Base-by-base conservation (phyloP, 306 rosid genomes). In the Vigna reflexopilosa region DNA sequence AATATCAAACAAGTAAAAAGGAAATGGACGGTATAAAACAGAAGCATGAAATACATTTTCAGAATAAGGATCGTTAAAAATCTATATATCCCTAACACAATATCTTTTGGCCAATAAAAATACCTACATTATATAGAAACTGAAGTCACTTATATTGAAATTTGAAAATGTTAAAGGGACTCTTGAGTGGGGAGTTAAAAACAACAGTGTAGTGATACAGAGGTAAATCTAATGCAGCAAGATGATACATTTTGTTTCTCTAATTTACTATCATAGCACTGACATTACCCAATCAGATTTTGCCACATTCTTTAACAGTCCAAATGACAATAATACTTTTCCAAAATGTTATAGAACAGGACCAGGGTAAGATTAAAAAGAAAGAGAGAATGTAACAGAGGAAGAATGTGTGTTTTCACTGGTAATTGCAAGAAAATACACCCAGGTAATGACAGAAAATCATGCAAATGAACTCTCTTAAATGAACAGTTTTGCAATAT, bases 21-120 rank as follows among this genome's bases (percentile, higher is more conserved):
- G 44, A 65, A 72, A 78, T 22, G 26, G 54, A 51, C 30, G 16
- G 73, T 62, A 68, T 52, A 14, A 69, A 74, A 66, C 55, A 30
- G 2, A 20, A 56, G 63, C 48, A 30, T 22, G 56, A 59, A 70
- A 74, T 58, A 52, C 15, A 67, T 67, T 57, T 78, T 32, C 19
- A 58, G 77, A 58, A 78, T 36, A 58, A 57, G 45, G 56, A 61
- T 49, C 36, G 12, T 59, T 14, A 57, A 66, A 51, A 66, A 67
- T 45, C 50, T 83, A 61, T 12, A 69, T 69, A 58, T 20, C 70
- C 28, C 13, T 61, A 45, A 51, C 24, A n/a, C 14, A 10, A 44
- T 45, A 45, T 45, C 13, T 42, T 42, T 42, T 42, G 3, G 47
- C 13, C 47, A 42, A 8, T 9, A 42, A 42, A 9, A 42, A 9